Conservation (phyloP, 169 alveolate genomes). For the Eimeria falciformis region DNA sequence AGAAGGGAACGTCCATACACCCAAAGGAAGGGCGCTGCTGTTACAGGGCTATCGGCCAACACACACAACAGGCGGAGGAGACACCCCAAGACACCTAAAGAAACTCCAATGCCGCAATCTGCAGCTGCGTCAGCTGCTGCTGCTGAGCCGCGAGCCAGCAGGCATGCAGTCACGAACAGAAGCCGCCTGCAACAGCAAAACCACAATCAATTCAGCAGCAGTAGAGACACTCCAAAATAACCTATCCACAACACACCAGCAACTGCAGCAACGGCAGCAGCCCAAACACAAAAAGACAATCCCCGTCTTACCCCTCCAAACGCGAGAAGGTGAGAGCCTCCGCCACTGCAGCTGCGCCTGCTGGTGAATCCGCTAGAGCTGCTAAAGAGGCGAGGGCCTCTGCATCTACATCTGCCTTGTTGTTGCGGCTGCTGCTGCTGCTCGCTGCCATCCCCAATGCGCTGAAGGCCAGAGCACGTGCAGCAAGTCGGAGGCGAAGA, state of each 20-base stretch:
- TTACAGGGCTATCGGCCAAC: not conserved
- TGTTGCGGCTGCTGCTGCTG: constrained; percentile 44
- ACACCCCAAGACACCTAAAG: not conserved
- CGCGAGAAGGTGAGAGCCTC: not conserved
- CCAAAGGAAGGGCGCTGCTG: constrained; percentile 25
- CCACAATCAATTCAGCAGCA: too few species aligned
- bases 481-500: constrained; percentile 14
- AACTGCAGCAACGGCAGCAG: too few species aligned
- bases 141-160: constrained; percentile 9
- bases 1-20: not conserved
- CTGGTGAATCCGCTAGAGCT: constrained; percentile 5
- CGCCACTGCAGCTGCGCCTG: constrained; percentile 49
- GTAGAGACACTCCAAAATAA: too few species aligned
- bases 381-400: constrained; percentile 30
- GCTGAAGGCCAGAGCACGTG: constrained; percentile 26
- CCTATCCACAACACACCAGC: too few species aligned
- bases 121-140: constrained; percentile 38
- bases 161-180: not conserved
- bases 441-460: not conserved
- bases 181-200: constrained; percentile 26
- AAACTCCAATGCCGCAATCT: constrained; percentile 12
- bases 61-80: not conserved
- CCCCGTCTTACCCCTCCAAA: constrained; percentile 14
- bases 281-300: too few species aligned
- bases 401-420: not conserved